Evolutionary conservation across 208 protist genomes (phyloP), one percentile per base, ranked within the genome.

Genomic region (Paratrypanosoma confusum): DNA sequence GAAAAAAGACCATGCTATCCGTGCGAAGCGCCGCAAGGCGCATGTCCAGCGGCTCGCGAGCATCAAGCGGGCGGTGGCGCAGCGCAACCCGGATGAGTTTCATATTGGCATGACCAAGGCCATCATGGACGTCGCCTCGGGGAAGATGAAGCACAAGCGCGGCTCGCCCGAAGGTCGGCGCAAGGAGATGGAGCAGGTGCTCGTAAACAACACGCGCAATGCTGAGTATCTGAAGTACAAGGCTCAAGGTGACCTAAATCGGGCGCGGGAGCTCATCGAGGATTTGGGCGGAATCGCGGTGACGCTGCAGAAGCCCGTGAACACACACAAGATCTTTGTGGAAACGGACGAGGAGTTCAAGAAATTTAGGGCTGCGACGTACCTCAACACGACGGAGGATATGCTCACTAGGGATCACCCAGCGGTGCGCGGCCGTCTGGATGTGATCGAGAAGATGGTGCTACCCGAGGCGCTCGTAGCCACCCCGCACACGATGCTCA

Each of bases 61-160:
- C 31, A 59, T 96, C 22, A 83, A 88, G 57, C 70, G 85, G 0
- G 72, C 74, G 2, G 87, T 79, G 2, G 79, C 85, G 17, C 78
- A 93, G 50, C 78, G 86, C 32, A 96, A 96, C 48, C 87, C 87
- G 0, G 87, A 96, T 71, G 90, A 96, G 62, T 96, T 93, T 49
- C 63, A 94, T 49, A 90, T 93, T 49, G 81, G 75, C 37, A 96
- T 96, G 90, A 93, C 88, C 0, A 84, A 88, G 62, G 63, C 78
- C 11, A 57, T 90, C 25, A 77, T 94, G 63, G 85, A 94, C 41
- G 60, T 85, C 18, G 75, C 76, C 2, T 82, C 64, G 5, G 85
- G 85, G 5, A 70, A 70, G n/a, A 83, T 90, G 74, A 85, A 81
- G 61, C 46, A 65, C 27, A 65, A 72, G 0, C 51, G 49, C 24